Evolutionary conservation across 1,284 basidiomycete species (phyloP).

Genomic region (Apiotrichum laibachii): DNA sequence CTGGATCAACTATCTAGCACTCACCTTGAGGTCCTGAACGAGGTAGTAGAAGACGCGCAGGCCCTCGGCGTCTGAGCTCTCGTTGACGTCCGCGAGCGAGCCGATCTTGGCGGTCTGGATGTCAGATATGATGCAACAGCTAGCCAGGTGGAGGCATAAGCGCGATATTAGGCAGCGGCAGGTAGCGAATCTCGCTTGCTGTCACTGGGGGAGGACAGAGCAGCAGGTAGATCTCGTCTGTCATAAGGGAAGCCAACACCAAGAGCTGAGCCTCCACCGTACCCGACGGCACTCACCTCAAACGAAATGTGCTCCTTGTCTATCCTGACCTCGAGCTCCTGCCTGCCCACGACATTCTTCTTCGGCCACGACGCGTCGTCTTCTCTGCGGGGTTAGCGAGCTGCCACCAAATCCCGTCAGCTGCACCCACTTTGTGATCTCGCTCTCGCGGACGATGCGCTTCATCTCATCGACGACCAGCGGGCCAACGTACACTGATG

Average conservation of each 20-base stretch:
- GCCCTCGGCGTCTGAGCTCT: slow-evolving; percentile 95
- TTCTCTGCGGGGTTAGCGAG: slow-evolving; percentile 62
- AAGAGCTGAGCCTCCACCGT: not conserved
- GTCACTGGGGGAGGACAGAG: not conserved
- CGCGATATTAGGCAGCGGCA: no score
- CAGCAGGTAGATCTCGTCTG: no score
- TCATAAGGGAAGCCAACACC: no score
- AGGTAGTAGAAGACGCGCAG: slow-evolving; percentile 98
- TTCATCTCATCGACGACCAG: slow-evolving; percentile 90
- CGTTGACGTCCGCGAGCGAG: slow-evolving; percentile 91
- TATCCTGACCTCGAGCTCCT: slow-evolving; percentile 91
- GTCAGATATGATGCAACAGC: no score
- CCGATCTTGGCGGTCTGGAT: slow-evolving; percentile 96
- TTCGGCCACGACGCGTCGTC: slow-evolving; percentile 98
- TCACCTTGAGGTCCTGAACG: slow-evolving; percentile 91
- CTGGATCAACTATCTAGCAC: slow-evolving; percentile 22
- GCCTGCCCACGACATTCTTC: slow-evolving; percentile 96
- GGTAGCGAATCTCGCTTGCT: not conserved
- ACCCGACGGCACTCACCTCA: slow-evolving; percentile 63
- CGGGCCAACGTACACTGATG: slow-evolving; percentile 86
- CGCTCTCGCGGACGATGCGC: slow-evolving; percentile 88
- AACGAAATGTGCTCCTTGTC: slow-evolving; percentile 97
- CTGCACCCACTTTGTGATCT: slow-evolving; percentile 81
- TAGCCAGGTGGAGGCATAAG: no score
- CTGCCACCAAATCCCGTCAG: no score